These are phyloP conservation scores for Davidsoniella eucalypti DNA, from an alignment of 2,329 filamentous ascomycete species.

Conservation along the genomic window DNA sequence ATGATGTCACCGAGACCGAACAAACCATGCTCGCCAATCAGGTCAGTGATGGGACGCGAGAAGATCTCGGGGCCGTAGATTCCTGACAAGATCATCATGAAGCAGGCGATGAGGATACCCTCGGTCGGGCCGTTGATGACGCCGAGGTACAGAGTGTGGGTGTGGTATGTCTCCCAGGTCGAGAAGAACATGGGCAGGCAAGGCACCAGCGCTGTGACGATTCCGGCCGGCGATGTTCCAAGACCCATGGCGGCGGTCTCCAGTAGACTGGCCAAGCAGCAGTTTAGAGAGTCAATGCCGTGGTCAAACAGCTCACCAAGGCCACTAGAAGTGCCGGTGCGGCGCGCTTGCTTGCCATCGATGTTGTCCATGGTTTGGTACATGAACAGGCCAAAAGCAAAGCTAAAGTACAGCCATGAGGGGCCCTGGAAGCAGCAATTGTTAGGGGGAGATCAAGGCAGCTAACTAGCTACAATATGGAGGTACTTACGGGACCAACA, in stretches of 20 bases:
- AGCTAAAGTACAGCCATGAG: constrained; percentile 88
- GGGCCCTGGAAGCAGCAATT: constrained; percentile 41
- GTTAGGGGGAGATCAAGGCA: constrained; percentile 2
- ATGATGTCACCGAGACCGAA: constrained; percentile 41
- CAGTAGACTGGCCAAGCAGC: constrained; percentile 77
- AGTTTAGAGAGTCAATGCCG: constrained; percentile 95
- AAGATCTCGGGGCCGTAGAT: constrained; percentile 80
- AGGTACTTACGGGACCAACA: constrained; percentile 57
- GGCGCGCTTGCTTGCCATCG: constrained; percentile 89
- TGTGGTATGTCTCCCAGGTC: constrained; percentile 98
- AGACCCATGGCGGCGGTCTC: constrained; percentile 89
- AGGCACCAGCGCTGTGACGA: constrained; percentile 81
- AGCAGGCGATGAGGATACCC: constrained; percentile 75
- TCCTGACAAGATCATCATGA: constrained; percentile 73
- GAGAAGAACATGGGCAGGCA: constrained; percentile 98
- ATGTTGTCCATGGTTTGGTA: constrained; percentile 99
- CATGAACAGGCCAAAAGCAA: constrained; percentile 92
- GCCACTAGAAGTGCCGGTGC: constrained; percentile 87
- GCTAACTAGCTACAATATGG: too few species aligned
- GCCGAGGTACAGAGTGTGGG: constrained; percentile 88
- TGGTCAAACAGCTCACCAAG: constrained; percentile 96
- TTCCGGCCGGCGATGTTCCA: constrained; percentile 66
- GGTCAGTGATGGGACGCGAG: constrained; percentile 54
- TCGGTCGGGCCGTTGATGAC: constrained; percentile 97
- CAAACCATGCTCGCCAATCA: constrained; percentile 39